Percentiles rank a stretch among this genome's conserved stretches.
Evolutionary conservation across 2,329 filamentous ascomycete species (phyloP).

Genomic region (Diaporthe eres): DNA sequence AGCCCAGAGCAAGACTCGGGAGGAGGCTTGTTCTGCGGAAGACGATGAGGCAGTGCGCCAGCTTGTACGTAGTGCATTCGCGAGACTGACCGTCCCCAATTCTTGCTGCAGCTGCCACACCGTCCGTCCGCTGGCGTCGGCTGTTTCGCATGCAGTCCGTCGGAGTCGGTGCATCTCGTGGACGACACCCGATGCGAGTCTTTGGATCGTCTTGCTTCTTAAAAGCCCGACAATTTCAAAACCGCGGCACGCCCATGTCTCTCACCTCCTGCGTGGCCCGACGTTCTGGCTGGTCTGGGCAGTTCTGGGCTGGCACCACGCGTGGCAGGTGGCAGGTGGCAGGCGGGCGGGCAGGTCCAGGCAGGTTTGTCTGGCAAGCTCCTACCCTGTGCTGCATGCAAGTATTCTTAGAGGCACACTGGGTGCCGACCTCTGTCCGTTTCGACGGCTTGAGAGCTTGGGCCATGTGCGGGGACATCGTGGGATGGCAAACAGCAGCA

Average conservation of each 20-base stretch:
- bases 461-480: conserved; percentile 15
- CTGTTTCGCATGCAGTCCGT: not conserved
- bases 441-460: conserved; percentile 13
- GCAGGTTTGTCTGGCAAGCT: conserved; percentile 12
- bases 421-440: conserved; percentile 1
- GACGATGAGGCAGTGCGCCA: conserved; percentile 6
- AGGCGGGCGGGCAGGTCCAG: not conserved
- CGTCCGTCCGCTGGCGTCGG: not conserved
- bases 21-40: not conserved
- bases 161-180: not conserved
- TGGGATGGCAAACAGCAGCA: not conserved
- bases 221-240: conserved; percentile 2
- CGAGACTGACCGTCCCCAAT: not conserved
- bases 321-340: not conserved
- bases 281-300: not conserved
- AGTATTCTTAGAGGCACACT: not conserved
- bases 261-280: not conserved
- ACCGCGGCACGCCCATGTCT: conserved; percentile 9
- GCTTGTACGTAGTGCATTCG: not conserved
- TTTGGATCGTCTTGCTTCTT: not conserved
- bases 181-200: not conserved
- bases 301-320: not conserved
- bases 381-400: conserved; percentile 9
- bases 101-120: conserved; percentile 9
- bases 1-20: not conserved